Evolutionary conservation across 1,284 basidiomycete species (phyloP).

Genomic region (Tilletiaria anomala): DNA sequence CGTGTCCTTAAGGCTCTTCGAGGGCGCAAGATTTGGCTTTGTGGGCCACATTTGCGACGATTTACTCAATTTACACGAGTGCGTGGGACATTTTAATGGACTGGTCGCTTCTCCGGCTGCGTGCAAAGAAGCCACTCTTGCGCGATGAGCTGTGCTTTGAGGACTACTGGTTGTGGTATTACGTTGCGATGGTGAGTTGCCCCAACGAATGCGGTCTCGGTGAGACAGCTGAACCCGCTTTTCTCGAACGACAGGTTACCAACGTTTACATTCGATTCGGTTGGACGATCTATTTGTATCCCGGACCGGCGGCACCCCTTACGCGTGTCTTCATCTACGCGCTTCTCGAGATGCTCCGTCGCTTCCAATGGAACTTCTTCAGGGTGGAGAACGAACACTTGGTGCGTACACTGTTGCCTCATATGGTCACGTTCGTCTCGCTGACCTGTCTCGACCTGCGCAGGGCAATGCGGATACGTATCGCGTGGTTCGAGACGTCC

Average conservation of each 20-base stretch:
- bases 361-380: slow-evolving; percentile 81
- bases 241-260: too few relatives aligned
- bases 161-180: slow-evolving; percentile 40
- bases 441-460: not conserved
- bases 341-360: slow-evolving; percentile 60
- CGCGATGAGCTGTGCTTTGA: slow-evolving; percentile 51
- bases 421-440: slow-evolving; percentile 50
- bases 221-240: too few relatives aligned
- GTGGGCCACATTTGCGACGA: slow-evolving; percentile 43
- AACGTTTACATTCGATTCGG: slow-evolving; percentile 64
- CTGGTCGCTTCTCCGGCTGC: slow-evolving; percentile 17
- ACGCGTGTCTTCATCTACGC: slow-evolving; percentile 57
- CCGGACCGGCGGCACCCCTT: slow-evolving; percentile 45
- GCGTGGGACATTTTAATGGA: slow-evolving; percentile 56
- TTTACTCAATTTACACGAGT: slow-evolving; percentile 57
- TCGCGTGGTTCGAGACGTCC: slow-evolving; percentile 62
- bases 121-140: slow-evolving; percentile 53
- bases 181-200: slow-evolving; percentile 44
- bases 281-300: slow-evolving; percentile 66
- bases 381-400: slow-evolving; percentile 72
- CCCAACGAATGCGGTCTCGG: too few relatives aligned
- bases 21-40: too few relatives aligned
- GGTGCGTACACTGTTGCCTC: too few relatives aligned
- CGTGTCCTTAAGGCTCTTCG: too few relatives aligned
- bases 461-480: slow-evolving; percentile 57